A percentile compares a stretch with the other conserved stretches of the same genome.
Conservation (phyloP, 441 rosid genomes). For the Eruca vesicaria region DNA sequence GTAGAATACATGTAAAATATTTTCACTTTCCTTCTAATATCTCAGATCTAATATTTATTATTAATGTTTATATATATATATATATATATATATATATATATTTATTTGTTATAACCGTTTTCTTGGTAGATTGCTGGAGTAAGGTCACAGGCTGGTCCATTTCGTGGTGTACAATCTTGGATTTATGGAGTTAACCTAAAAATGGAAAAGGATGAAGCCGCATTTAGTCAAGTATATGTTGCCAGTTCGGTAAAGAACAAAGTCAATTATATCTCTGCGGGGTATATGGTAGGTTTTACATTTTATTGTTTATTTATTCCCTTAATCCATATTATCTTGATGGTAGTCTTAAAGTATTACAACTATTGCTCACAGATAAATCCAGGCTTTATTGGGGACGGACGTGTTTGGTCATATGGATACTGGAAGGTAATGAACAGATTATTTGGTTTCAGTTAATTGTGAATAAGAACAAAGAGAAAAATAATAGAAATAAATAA, state of each 20-base stretch:
- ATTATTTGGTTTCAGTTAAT: too few species aligned
- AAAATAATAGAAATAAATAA: too few species aligned
- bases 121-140: neutral
- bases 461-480: too few species aligned
- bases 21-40: neutral
- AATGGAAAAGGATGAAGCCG: neutral
- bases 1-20: neutral
- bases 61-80: too few species aligned
- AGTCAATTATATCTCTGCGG: neutral
- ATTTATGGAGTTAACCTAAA: neutral
- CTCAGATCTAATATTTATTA: neutral
- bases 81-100: too few species aligned
- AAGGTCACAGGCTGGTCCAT: neutral
- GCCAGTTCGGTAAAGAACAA: neutral
- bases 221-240: constrained; percentile 3
- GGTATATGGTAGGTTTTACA: neutral
- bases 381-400: too few species aligned
- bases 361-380: too few species aligned
- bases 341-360: too few species aligned
- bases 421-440: too few species aligned
- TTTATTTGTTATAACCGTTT: neutral
- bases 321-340: neutral
- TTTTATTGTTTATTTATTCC: neutral
- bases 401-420: too few species aligned
- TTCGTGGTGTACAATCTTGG: neutral